A percentile compares a stretch with the other conserved stretches of the same genome.
Conservation (phyloP, 2,329 filamentous ascomycete genomes). For the Fusarium solani-melongenae region DNA sequence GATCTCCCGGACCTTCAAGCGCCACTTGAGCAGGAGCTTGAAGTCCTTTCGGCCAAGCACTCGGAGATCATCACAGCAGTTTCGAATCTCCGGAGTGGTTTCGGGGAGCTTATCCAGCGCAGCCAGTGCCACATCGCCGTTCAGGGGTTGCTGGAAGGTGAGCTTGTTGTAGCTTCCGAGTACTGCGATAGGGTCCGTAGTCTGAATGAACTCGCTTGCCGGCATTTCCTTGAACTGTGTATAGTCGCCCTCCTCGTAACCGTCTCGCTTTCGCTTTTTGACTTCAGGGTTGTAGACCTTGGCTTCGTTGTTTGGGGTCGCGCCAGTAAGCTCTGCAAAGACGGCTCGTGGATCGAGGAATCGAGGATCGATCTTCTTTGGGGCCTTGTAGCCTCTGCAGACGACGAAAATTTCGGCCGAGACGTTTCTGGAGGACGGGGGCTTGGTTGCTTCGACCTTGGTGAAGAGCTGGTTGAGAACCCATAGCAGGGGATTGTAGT, state of each 20-base stretch:
- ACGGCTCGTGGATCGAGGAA: constrained; percentile 91
- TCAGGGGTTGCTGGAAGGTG: constrained; percentile 81
- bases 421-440: constrained; percentile 93
- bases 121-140: constrained; percentile 86
- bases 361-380: constrained; percentile 90
- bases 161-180: constrained; percentile 87
- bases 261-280: constrained; percentile 97
- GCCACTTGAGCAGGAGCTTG: constrained; percentile 88
- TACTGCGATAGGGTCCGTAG: constrained; percentile 90
- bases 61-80: constrained; percentile 85
- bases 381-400: constrained; percentile 93
- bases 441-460: constrained; percentile 97
- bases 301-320: constrained; percentile 93
- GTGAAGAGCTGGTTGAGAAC: constrained; percentile 96
- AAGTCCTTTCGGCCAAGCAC: constrained; percentile 95
- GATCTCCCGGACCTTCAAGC: constrained; percentile 86
- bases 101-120: constrained; percentile 88
- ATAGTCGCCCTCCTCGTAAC: constrained; percentile 96
- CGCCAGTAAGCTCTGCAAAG: constrained; percentile 89
- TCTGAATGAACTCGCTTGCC: constrained; percentile 94
- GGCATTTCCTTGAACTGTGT: constrained; percentile 90
- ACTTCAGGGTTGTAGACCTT: constrained; percentile 98
- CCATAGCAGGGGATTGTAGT: constrained; percentile 96
- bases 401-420: constrained; percentile 99
- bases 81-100: constrained; percentile 83